Base-by-base conservation (phyloP, 305 asterid genomes). In the Fraxinus sp. region DNA sequence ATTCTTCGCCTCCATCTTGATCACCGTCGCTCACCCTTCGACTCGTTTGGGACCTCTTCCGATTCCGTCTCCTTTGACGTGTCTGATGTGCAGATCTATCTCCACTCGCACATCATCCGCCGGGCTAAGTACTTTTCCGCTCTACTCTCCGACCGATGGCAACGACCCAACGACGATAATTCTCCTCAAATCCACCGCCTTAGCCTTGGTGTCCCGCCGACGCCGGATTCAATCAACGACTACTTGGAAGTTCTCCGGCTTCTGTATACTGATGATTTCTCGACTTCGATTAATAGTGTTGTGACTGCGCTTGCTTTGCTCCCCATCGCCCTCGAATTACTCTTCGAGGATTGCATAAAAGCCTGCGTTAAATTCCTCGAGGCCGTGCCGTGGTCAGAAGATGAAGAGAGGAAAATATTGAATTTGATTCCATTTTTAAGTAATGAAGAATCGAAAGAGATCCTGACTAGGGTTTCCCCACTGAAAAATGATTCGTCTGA, bases 361-460 rank as follows among this genome's bases (percentile, higher is more conserved):
- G 98, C 95, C 0, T 96, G 97, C 64, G 87, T 96, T 16, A 84
- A 74, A 70, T 92, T 90, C 87, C 91, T 96, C 0, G 99, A 96
- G 92, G 98, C 95, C 13, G 97, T 96, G 68, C 99, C 99, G 3
- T 96, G 99, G 99, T 89, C 96, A 2, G 98, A 96, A 75, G 98
- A 95, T 8, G 98, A 95, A 84, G 99, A 94, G 80, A 89, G 75
- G 62, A 90, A 84, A 86, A 81, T 96, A 14, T 32, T 94, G 39
- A 82, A 68, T 83, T 66, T 96, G 80, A 85, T 93, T 86, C 98
- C 99, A 1, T 76, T 89, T 26, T 79, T 96, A 84, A 89, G 88
- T 5, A 80, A 85, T 4, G 94, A 94, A 49, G 99, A 96, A 76
- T 83, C 92, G 11, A 85, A 90, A 80, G 98, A 95, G 87, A 94